Percentiles rank a stretch among this genome's conserved stretches.
Evolutionary conservation across 2,329 filamentous ascomycete genomes (phyloP).

Genomic region (Fusarium sarcochroum): DNA sequence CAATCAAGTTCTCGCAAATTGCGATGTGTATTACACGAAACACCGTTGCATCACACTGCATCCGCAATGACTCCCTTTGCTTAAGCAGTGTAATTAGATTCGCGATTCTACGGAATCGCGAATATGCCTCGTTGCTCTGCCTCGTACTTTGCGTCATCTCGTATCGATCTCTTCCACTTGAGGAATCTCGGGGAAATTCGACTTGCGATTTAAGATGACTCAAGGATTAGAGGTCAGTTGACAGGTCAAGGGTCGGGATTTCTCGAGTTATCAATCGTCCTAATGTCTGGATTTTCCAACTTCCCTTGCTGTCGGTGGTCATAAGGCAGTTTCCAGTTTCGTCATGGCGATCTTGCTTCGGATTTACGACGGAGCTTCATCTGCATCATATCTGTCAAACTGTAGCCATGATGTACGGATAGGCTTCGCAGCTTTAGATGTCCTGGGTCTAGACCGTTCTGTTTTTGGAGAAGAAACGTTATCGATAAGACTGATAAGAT

Average conservation of each 20-base stretch:
- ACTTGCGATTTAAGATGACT: slow-evolving; percentile 14
- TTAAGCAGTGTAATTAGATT: slow-evolving; percentile 29
- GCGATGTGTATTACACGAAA: slow-evolving; percentile 26
- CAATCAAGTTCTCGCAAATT: slow-evolving; percentile 22
- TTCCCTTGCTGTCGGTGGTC: not conserved
- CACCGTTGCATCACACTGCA: slow-evolving; percentile 20
- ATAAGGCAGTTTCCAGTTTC: slow-evolving; percentile 12
- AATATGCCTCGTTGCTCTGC: slow-evolving; percentile 30
- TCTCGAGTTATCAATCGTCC: slow-evolving; percentile 10
- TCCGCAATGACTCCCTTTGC: slow-evolving; percentile 26
- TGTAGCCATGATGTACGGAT: not conserved
- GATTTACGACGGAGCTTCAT: slow-evolving; percentile 19
- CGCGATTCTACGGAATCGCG: slow-evolving; percentile 34
- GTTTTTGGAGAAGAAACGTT: slow-evolving; percentile 4
- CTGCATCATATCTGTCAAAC: not conserved
- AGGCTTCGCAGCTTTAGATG: not conserved
- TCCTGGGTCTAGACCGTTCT: slow-evolving; percentile 12
- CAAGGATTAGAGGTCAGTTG: slow-evolving; percentile 32
- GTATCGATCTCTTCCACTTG: slow-evolving; percentile 26
- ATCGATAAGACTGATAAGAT: slow-evolving; percentile 46
- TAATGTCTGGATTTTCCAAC: not conserved
- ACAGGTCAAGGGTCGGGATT: slow-evolving; percentile 14
- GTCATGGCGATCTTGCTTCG: slow-evolving; percentile 10
- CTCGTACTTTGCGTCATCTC: slow-evolving; percentile 24
- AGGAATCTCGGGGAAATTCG: slow-evolving; percentile 25